phyloP scores from a whole-genome alignment of 306 rosid species.

The Prunus armeniaca region DNA sequence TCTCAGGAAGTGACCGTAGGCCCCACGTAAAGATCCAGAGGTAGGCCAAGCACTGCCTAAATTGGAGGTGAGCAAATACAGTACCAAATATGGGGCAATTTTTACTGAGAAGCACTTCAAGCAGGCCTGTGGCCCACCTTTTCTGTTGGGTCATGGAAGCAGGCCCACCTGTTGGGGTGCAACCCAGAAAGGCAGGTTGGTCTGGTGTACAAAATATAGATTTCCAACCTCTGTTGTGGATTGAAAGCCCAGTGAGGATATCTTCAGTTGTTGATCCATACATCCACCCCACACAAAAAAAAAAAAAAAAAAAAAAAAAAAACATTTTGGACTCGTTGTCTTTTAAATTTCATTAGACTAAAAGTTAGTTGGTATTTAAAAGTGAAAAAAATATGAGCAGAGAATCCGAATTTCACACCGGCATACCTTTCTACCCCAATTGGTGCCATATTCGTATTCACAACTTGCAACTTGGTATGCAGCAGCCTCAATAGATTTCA shows the following conservation, averaged over 20 bases:
- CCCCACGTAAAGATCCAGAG: constrained; percentile 43
- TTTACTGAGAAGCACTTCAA: constrained; percentile 48
- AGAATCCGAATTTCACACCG: too few species aligned
- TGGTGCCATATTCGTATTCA: constrained; percentile 45
- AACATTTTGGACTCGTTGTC: too few species aligned
- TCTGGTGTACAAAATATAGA: constrained; percentile 32
- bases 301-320: not conserved
- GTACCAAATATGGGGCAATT: constrained; percentile 44
- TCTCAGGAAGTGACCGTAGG: constrained; percentile 30
- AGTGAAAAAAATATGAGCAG: not conserved
- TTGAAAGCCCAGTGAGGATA: constrained; percentile 41
- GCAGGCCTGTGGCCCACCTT: constrained; percentile 61
- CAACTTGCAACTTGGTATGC: constrained; percentile 47
- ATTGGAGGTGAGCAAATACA: constrained; percentile 38
- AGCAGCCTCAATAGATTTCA: constrained; percentile 38
- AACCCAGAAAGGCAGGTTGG: constrained; percentile 55
- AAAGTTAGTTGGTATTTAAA: too few species aligned
- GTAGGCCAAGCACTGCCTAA: constrained; percentile 47
- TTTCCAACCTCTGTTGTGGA: constrained; percentile 67
- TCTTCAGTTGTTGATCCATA: constrained; percentile 63
- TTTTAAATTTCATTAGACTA: too few species aligned
- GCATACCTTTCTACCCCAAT: constrained; percentile 62
- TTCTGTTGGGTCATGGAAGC: constrained; percentile 48
- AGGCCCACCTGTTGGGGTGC: constrained; percentile 52
- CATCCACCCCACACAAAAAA: constrained; percentile 31